Evolutionary conservation across 2,329 filamentous ascomycete species (phyloP), one percentile per base, ranked within the genome.

Genomic region (Periconia digitata): DNA sequence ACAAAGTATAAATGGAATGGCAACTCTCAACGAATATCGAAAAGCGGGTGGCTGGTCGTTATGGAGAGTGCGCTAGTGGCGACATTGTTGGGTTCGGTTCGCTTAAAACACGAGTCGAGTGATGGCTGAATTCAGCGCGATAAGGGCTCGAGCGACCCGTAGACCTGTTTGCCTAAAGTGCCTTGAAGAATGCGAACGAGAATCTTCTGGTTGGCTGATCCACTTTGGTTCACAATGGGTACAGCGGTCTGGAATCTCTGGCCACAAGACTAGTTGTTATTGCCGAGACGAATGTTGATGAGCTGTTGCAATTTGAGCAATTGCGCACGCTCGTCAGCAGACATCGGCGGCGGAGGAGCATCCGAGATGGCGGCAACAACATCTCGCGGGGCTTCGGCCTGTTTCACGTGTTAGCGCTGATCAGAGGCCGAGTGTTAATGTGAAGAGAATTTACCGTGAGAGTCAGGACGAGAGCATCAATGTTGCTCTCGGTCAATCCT

Each of bases 371-470:
- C 62, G 45, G 56, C 48, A 42, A 69, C 58, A 47, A 72, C 69
- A 44, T 64, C 64, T 29, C 61, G 53, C 47, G 70, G 66, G 50
- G 69, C 68, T 64, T 73, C 69, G 59, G 69, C 64, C 70, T 72
- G 64, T 65, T 66, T 64, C 63, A 65, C 51, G 50, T 54, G 51
- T 72, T 66, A 70, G 64, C 62, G 64, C 56, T 62, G 60, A 64
- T 60, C 56, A 63, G 61, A 66, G 59, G 51, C 47, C 47, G 42
- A 55, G 51, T 58, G 59, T 58, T 59, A 56, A 55, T 51, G 47
- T 47, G 54, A 55, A 46, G 27, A 51, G 39, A 50, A 79, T 84
- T 76, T 75, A 88, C 85, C 55, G 87, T 75, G 54, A 89, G 76
- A 44, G 81, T 77, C 51, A 82, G 75, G 44, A 85, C 75, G 49